Base-by-base conservation (phyloP, 1,284 basidiomycete genomes). In the Ganoderma sinense region DNA sequence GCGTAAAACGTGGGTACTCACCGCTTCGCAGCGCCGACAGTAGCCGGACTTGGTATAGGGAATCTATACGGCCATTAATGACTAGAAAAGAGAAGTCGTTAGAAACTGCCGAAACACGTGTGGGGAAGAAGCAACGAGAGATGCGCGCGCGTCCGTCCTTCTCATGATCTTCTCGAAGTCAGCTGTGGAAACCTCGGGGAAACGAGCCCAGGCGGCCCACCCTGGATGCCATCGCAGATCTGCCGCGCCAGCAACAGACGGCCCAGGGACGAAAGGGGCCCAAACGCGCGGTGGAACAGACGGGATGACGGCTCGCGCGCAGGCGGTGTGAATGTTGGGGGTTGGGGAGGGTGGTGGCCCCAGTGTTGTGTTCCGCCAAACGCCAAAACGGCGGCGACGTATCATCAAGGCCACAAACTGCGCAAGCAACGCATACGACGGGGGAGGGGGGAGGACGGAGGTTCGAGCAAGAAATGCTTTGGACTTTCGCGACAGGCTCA, bases 1-100 rank as follows among this genome's bases (percentile, higher is more conserved):
- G 48, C 23, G 16, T 56, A 1, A 33, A 29, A 33, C 8, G 11
- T 18, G 33, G 5, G 39, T 26, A 76, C 81, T 68, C 72, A 87
- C 87, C 88, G 67, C 82, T 89, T 26, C 94, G 87, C 23, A 97
- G 86, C 4, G 95, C 96, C 6, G 93, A 88, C 11, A 97, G 85
- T 7, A 97, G 85, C 75, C 89, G 90, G 75, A 96, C 92, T 82
- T 94, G 93, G 78, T 92, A 91, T 7, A 94, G 80, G 1, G 94
- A 90, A 72, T 93, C 92, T 63, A 75, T 56, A 13, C 70, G 48
- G 39, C 69, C 73, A 65, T 68, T 61, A 26, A 61, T 61, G 14
- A 26, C 67, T 68, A 31, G 10, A 23, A n/a, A 16, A 10, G 23
- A n/a, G 36, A 18, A 33, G 51, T 8, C 20, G 65, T 60, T 40